Evolutionary conservation across 2,329 filamentous ascomycete genomes (phyloP).

Genomic region (Pyrenophora tritici-repentis): DNA sequence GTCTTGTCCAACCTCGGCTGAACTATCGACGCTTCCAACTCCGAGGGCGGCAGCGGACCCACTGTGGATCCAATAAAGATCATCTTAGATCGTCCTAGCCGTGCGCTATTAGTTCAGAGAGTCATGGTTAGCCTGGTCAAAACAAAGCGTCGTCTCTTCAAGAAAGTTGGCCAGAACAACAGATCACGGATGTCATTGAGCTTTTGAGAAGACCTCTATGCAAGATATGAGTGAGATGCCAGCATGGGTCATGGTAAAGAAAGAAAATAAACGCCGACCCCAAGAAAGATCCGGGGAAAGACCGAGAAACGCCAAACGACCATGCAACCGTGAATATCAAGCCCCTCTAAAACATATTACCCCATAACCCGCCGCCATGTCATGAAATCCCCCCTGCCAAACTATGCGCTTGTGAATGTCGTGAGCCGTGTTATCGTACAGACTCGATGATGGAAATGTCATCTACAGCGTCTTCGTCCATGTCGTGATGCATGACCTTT

Average conservation of each 20-base stretch:
- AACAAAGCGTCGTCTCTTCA: too few species aligned
- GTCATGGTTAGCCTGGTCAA: too few species aligned
- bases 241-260: too few species aligned
- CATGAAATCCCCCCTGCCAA: not conserved
- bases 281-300: conserved; percentile 1
- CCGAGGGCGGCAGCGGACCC: not conserved
- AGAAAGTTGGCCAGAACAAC: too few species aligned
- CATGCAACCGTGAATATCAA: conserved; percentile 19
- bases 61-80: conserved; percentile 4
- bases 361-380: not conserved
- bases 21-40: not conserved
- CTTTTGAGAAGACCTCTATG: conserved; percentile 12
- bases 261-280: not conserved
- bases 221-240: conserved; percentile 23
- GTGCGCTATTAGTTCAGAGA: not conserved
- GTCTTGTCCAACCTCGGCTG: not conserved
- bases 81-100: conserved; percentile 1
- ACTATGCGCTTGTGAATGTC: not conserved
- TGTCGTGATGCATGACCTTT: conserved; percentile 29
- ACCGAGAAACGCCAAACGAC: conserved; percentile 25
- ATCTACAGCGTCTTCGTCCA: conserved; percentile 34
- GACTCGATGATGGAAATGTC: conserved; percentile 36
- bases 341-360: conserved; percentile 4
- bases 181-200: not conserved
- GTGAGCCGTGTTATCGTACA: conserved; percentile 23